phyloP scores from a whole-genome alignment of 2,329 filamentous ascomycete species.

The Xylariomycetidae sp. region DNA sequence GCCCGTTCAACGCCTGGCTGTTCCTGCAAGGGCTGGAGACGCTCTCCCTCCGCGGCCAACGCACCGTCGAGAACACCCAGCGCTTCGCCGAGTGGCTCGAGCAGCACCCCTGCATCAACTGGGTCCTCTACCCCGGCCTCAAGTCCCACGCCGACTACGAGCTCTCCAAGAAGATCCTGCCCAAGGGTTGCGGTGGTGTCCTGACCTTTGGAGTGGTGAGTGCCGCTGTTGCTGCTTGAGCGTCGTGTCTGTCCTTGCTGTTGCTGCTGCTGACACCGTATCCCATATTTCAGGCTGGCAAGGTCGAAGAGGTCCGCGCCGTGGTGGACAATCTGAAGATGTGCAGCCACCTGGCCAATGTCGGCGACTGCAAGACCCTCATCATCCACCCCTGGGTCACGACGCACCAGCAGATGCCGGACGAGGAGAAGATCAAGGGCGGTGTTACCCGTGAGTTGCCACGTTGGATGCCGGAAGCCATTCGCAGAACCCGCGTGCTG shows the following conservation, averaged over 20 bases:
- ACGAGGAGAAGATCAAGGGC: slow-evolving; percentile 58
- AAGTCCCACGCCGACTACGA: slow-evolving; percentile 58
- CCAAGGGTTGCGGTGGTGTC: slow-evolving; percentile 64
- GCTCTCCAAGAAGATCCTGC: slow-evolving; percentile 61
- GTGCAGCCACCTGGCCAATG: slow-evolving; percentile 67
- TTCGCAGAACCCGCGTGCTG: too few relatives aligned
- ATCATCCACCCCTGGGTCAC: slow-evolving; percentile 69
- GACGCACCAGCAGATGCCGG: slow-evolving; percentile 63
- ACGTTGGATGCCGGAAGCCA: too few relatives aligned
- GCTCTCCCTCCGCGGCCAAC: slow-evolving; percentile 57
- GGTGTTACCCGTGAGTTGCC: slow-evolving; percentile 52
- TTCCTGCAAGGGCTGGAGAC: slow-evolving; percentile 66
- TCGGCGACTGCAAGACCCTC: slow-evolving; percentile 67
- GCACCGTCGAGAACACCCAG: slow-evolving; percentile 61
- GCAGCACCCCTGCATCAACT: slow-evolving; percentile 59
- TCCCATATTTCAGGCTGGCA: slow-evolving; percentile 19
- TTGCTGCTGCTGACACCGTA: slow-evolving; percentile 48
- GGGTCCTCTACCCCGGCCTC: slow-evolving; percentile 67
- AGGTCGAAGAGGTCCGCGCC: slow-evolving; percentile 27
- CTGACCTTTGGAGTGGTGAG: slow-evolving; percentile 68
- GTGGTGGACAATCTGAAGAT: slow-evolving; percentile 71
- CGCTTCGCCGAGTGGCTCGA: slow-evolving; percentile 63
- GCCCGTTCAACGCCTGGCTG: slow-evolving; percentile 68
- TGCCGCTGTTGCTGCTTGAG: neutral
- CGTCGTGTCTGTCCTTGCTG: neutral